Evolutionary conservation across 257 asterid species (phyloP), one percentile per base, ranked within the genome.

Genomic region (Jacaranda copaia): DNA sequence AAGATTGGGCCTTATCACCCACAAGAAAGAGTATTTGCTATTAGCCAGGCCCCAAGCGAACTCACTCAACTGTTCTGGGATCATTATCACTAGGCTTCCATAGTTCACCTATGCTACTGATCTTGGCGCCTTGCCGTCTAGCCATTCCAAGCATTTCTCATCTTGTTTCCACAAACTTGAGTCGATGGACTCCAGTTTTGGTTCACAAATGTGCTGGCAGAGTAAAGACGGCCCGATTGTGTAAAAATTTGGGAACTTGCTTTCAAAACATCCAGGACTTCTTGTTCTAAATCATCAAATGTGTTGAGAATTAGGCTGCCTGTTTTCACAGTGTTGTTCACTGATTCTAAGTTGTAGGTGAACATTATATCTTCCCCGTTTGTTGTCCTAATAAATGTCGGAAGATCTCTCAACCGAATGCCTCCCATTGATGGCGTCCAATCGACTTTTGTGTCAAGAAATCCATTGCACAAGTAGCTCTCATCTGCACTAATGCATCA

Each of bases 41-140:
- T 86, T 75, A n/a, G 87, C 83, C 19, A 86, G 60, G 2, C 89
- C 87, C 82, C 84, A 83, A 18, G 86, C 89, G 42, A 86, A 83
- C 71, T 86, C 89, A 56, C 36, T 64, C 61, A 86, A 68, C 60
- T 81, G 84, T 42, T 76, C 51, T 3, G 83, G 79, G 11, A 81
- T 83, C 81, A 83, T 51, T 4, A 78, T 73, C 57, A 81, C 85
- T 10, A 83, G 48, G 64, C 87, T 86, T 14, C 87, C 89, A 42
- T 20, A 83, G 61, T 86, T 86, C 6, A 86, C 86, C 39, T 86
- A 83, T 59, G 83, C 79, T 13, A 86, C 86, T 13, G 89, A 78
- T 36, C 69, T 73, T 18, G 79, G 63, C 38, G 70, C 74, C 69
- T 79, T 86, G 1, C 18, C 73, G 8, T 81, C 81, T 13, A 86